phyloP scores from a whole-genome alignment of 345 rosid genomes.

The Zanthoxylum bungeanum region DNA sequence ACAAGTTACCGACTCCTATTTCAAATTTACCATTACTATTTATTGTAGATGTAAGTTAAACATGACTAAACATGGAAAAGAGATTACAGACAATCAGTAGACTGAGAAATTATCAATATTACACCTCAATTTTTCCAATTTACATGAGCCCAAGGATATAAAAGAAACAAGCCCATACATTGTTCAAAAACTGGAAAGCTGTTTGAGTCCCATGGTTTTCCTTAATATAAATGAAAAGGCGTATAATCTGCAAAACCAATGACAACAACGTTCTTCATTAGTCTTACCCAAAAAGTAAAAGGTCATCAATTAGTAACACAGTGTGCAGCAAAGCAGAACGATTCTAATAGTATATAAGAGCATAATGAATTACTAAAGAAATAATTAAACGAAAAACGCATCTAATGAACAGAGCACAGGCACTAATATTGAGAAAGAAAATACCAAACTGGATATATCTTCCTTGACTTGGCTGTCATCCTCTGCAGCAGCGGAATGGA shows the following conservation, averaged over 20 bases:
- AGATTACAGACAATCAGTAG: background rate
- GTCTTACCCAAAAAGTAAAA: background rate
- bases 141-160: background rate
- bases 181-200: constrained; percentile 88
- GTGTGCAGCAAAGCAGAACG: background rate
- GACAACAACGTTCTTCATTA: constrained; percentile 5
- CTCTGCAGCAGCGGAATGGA: constrained; percentile 32
- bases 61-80: constrained; percentile 15
- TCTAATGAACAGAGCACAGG: constrained; percentile 3
- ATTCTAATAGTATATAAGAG: background rate
- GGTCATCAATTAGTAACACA: constrained; percentile 15
- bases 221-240: constrained; percentile 76
- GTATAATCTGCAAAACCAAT: constrained; percentile 68
- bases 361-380: background rate
- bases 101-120: constrained; percentile 4
- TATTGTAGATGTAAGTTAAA: constrained; percentile 9
- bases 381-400: background rate
- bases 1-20: background rate
- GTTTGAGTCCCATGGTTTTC: constrained; percentile 73
- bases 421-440: constrained; percentile 17
- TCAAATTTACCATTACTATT: background rate
- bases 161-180: constrained; percentile 46
- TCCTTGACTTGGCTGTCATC: constrained; percentile 47
- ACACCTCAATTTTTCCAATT: constrained; percentile 4
- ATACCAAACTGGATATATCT: constrained; percentile 89